A percentile compares a stretch with the other conserved stretches of the same genome.
Conservation (phyloP, 805 yeast species). For the Kodamaea fukazawae region DNA sequence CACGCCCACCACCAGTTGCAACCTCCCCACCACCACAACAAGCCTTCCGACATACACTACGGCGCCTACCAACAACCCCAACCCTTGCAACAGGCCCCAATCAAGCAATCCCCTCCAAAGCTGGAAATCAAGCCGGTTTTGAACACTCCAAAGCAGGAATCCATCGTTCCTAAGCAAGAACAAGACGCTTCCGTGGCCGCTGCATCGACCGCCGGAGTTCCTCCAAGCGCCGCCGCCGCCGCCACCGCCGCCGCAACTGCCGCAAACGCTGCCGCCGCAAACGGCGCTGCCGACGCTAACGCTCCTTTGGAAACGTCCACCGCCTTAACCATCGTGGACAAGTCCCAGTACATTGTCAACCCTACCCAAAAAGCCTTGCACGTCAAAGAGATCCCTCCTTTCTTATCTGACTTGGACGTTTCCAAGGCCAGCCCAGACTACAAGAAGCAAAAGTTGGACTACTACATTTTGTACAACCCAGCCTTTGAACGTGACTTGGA, state of each 20-base stretch:
- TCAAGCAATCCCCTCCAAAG: slow-evolving; percentile 16
- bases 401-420: slow-evolving; percentile 75
- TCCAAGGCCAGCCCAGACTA: slow-evolving; percentile 69
- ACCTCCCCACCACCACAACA: slow-evolving; percentile 14
- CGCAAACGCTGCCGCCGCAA: slow-evolving; percentile 21
- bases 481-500: slow-evolving; percentile 66
- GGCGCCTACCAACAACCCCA: slow-evolving; percentile 15
- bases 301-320: slow-evolving; percentile 26
- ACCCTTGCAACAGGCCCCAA: slow-evolving; percentile 12
- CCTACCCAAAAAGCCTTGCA: slow-evolving; percentile 50
- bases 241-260: slow-evolving; percentile 7
- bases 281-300: slow-evolving; percentile 13
- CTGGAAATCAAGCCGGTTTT: slow-evolving; percentile 10
- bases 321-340: slow-evolving; percentile 37
- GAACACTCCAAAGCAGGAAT: slow-evolving; percentile 10
- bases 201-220: slow-evolving; percentile 11
- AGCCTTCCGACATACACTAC: slow-evolving; percentile 17
- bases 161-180: slow-evolving; percentile 19
- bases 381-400: slow-evolving; percentile 77
- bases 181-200: slow-evolving; percentile 12
- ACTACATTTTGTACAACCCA: slow-evolving; percentile 87
- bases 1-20: slow-evolving; percentile 16
- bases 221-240: slow-evolving; percentile 12
- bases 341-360: slow-evolving; percentile 41
- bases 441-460: slow-evolving; percentile 81